Conservation (phyloP, 352 stramenopile species). For the Phytophthora capsici region DNA sequence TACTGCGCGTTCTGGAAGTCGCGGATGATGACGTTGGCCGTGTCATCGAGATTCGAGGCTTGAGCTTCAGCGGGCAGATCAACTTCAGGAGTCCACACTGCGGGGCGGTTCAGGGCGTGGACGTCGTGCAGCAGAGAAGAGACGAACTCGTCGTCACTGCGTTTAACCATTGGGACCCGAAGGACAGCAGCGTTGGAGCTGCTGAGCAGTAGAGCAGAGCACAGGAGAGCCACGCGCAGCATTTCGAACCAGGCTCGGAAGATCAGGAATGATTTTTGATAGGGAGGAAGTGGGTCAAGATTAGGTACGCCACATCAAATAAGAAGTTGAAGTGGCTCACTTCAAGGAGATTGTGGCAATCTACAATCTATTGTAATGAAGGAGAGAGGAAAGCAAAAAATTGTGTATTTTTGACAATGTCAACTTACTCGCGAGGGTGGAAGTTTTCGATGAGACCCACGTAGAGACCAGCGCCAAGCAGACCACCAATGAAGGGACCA, state of each 20-base stretch:
- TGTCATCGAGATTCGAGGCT: conserved; percentile 3
- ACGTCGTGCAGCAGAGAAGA: conserved; percentile 59
- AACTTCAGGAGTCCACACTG: conserved; percentile 53
- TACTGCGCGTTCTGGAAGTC: conserved; percentile 96
- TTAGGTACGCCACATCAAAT: neutral
- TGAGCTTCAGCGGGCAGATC: conserved; percentile 3
- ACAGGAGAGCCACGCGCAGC: conserved; percentile 33
- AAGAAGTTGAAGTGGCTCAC: conserved; percentile 1
- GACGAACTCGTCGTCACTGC: conserved; percentile 69
- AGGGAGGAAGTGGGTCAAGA: neutral
- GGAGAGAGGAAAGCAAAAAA: too few relatives aligned
- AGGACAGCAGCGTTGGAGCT: conserved; percentile 42
- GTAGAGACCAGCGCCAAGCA: conserved; percentile 42
- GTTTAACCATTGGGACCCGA: conserved; percentile 76
- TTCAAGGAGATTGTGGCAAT: neutral
- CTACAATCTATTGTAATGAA: too few relatives aligned
- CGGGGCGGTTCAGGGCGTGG: conserved; percentile 41
- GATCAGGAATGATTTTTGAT: neutral
- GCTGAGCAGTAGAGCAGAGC: conserved; percentile 25
- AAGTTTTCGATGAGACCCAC: conserved; percentile 43
- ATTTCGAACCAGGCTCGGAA: neutral
- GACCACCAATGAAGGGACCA: conserved; percentile 40
- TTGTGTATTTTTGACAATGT: neutral
- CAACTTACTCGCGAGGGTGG: conserved; percentile 36
- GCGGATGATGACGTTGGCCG: conserved; percentile 79